Evolutionary conservation across 768 basidiomycete genomes (phyloP), one percentile per base, ranked within the genome.

Genomic region (Saitozyma sp.): DNA sequence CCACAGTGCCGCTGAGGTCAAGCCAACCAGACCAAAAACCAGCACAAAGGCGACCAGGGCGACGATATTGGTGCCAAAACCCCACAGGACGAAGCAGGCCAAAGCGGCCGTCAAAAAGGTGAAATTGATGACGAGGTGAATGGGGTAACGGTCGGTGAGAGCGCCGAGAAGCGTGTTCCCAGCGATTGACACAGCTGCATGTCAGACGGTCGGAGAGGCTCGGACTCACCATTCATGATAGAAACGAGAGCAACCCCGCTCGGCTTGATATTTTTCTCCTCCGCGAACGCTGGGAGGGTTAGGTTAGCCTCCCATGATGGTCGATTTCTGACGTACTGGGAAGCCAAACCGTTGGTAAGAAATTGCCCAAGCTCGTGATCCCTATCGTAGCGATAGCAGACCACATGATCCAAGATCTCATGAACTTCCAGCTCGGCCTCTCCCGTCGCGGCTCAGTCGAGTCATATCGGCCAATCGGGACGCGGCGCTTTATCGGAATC

Each of bases 71-170:
- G 69, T 69, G 1, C 70, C 72, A 58, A 78, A 75, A 11, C 76
- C 76, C 76, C 76, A 78, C n/a, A 75, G 56, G 61, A 78, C 63
- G 29, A 73, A 61, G 50, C 70, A 78, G 6, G 74, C 54, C 0
- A 68, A 17, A 8, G 76, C 67, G 13, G 69, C 58, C 2, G 68
- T 74, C 8, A 68, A 37, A 62, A 67, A 72, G 16, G 70, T 69
- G 17, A 73, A 49, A 6, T 65, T 17, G 53, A 78, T 71, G 58
- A 70, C 67, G 54, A 58, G 9, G 7, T 59, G 62, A 13, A 74
- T 54, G 3, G 72, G 67, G 39, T 68, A 29, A 10, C 61, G 63
- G 58, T 78, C 76, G n/a, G 70, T 66, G 0, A 78, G 50, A 40
- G 60, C 71, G n/a, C 76, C 76, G 2, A 73, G 39, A 5, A 74